These are phyloP conservation scores for Xylariaceae sp. DNA, from an alignment of 2,329 filamentous ascomycete species.

Conservation along the genomic window DNA sequence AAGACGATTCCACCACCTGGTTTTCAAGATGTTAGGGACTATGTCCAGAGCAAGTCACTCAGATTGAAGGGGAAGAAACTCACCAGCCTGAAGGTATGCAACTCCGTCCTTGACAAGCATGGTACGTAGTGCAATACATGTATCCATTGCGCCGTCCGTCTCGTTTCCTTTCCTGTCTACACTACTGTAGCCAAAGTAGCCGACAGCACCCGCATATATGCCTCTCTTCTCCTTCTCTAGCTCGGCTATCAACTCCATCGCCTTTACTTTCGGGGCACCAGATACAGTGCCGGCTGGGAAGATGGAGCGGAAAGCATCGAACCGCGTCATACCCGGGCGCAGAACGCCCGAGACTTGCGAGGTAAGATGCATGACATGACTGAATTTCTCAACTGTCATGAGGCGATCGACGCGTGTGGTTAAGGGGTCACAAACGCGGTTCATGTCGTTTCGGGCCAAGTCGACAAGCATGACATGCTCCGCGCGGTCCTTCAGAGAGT, in stretches of 20 bases:
- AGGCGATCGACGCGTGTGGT: constrained; percentile 88
- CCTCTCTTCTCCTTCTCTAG: constrained; percentile 91
- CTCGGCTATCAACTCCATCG: constrained; percentile 96
- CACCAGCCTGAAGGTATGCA: constrained; percentile 81
- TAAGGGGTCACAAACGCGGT: constrained; percentile 86
- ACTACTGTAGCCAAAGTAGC: constrained; percentile 87
- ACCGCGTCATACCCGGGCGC: constrained; percentile 77
- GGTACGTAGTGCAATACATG: constrained; percentile 74
- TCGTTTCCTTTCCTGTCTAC: constrained; percentile 60
- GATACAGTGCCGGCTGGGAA: constrained; percentile 96
- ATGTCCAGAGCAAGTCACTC: not conserved
- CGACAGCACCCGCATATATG: constrained; percentile 91
- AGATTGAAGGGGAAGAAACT: constrained; percentile 22
- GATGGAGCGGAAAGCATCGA: constrained; percentile 93
- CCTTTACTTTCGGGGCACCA: constrained; percentile 90
- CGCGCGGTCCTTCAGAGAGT: constrained; percentile 83
- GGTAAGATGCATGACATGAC: constrained; percentile 94
- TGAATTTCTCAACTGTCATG: constrained; percentile 93
- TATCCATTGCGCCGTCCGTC: constrained; percentile 86
- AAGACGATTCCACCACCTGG: constrained; percentile 84
- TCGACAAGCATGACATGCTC: constrained; percentile 99
- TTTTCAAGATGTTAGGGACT: not conserved
- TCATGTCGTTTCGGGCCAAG: constrained; percentile 92
- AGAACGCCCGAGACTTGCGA: constrained; percentile 93
- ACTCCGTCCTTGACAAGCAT: constrained; percentile 92